phyloP scores from a whole-genome alignment of 1,284 basidiomycete species.

The Cryptococcus maquisensis region DNA sequence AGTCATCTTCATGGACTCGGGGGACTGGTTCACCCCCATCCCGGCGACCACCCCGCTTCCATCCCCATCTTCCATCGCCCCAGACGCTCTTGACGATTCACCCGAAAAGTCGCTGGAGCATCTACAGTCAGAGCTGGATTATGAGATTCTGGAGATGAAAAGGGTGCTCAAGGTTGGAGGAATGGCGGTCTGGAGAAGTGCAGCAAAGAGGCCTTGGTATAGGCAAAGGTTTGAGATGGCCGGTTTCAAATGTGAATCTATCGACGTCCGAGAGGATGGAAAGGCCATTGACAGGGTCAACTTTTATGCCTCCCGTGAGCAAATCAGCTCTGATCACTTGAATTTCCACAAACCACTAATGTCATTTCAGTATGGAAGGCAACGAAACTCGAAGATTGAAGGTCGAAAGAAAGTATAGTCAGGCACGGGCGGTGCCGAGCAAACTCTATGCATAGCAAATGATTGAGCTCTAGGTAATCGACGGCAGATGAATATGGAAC shows the following conservation, averaged over 20 bases:
- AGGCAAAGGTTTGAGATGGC: constrained; percentile 55
- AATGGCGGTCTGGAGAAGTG: constrained; percentile 66
- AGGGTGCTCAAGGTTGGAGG: constrained; percentile 62
- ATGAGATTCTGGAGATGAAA: constrained; percentile 61
- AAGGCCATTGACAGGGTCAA: constrained; percentile 62
- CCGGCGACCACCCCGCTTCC: constrained; percentile 50
- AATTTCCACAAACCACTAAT: neutral
- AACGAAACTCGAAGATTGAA: constrained; percentile 13
- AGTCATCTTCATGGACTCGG: constrained; percentile 73
- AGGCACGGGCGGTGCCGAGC: too few species aligned
- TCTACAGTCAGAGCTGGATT: constrained; percentile 56
- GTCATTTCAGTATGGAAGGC: constrained; percentile 22
- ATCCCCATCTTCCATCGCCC: constrained; percentile 20
- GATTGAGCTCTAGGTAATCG: too few species aligned
- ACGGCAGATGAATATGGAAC: too few species aligned
- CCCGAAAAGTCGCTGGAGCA: constrained; percentile 45
- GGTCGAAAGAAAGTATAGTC: neutral
- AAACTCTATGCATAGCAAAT: too few species aligned
- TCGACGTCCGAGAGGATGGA: constrained; percentile 53
- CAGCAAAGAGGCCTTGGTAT: constrained; percentile 72
- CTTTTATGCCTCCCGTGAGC: constrained; percentile 54
- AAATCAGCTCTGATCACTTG: too few species aligned
- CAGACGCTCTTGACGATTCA: constrained; percentile 44
- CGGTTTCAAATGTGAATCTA: constrained; percentile 51
- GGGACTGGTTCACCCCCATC: constrained; percentile 67